A percentile compares a stretch with the other conserved stretches of the same genome.
Conservation (phyloP, 441 rosid genomes). For the Isatis lusitanica region DNA sequence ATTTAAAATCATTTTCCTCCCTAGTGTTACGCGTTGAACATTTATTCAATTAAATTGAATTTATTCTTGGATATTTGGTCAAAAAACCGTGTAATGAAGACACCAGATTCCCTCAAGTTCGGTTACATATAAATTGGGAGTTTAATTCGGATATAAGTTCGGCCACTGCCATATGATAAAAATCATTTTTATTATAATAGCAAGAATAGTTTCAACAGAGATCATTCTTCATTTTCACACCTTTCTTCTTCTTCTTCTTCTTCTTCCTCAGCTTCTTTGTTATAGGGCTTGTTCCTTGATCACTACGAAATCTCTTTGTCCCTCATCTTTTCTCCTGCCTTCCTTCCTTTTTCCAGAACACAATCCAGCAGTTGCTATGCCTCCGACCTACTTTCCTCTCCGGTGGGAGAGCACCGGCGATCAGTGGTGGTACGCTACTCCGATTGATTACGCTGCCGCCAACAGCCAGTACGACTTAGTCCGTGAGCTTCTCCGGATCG, state of each 20-base stretch:
- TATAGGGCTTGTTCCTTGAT: conserved; percentile 6
- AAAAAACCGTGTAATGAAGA: not conserved
- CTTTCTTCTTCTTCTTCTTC: not conserved
- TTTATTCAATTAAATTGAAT: not conserved
- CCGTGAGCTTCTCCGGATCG: conserved; percentile 74
- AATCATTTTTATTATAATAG: not conserved
- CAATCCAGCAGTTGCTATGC: conserved; percentile 37
- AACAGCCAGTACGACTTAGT: conserved; percentile 84
- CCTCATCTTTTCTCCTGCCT: not conserved
- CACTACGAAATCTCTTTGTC: not conserved
- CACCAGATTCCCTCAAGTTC: not conserved
- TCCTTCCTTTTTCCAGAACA: not conserved
- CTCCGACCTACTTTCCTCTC: conserved; percentile 72
- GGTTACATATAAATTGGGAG: not conserved
- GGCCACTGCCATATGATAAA: too few species aligned
- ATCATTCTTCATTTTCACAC: not conserved
- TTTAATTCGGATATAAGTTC: too few species aligned
- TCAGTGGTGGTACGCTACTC: conserved; percentile 97
- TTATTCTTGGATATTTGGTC: too few species aligned
- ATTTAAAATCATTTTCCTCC: not conserved
- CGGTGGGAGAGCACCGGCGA: conserved; percentile 96
- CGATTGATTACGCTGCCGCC: conserved; percentile 89
- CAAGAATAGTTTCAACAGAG: not conserved
- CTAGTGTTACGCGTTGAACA: not conserved
- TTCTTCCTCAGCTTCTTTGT: not conserved